These are phyloP conservation scores for Gossypium raimondii DNA, from an alignment of 345 rosid genomes.

Conservation along the genomic window DNA sequence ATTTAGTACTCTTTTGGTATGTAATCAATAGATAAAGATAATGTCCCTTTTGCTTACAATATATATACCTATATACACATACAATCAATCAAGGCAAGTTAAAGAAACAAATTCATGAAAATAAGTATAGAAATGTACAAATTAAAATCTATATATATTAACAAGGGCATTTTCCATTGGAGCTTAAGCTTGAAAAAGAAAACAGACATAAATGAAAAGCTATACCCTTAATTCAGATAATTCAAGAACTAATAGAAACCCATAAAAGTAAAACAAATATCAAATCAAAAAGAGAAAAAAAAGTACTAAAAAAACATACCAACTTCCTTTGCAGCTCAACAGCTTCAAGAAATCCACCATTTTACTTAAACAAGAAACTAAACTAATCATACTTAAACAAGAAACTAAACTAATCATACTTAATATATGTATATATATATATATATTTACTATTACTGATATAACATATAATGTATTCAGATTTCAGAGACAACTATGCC, in stretches of 20 bases:
- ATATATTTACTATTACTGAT: neutral
- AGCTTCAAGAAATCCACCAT: slow-evolving; percentile 8
- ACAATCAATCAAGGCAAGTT: too few relatives aligned
- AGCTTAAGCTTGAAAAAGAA: neutral
- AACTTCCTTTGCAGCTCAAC: neutral
- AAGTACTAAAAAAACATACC: neutral
- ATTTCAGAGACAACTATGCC: neutral
- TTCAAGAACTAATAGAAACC: neutral
- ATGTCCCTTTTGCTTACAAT: too few relatives aligned
- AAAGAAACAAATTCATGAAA: too few relatives aligned
- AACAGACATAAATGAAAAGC: neutral
- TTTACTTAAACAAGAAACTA: neutral
- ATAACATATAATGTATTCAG: neutral
- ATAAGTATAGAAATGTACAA: too few relatives aligned
- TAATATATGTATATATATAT: neutral
- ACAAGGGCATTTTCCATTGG: too few relatives aligned
- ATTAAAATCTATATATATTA: too few relatives aligned
- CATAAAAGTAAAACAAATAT: neutral
- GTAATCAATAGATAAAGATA: too few relatives aligned
- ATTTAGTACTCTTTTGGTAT: neutral
- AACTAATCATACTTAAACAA: neutral
- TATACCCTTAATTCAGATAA: neutral
- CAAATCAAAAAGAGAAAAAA: neutral
- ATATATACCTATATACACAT: too few relatives aligned
- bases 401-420: neutral